Conservation (phyloP, 257 asterid genomes). For the Sherardia arvensis region DNA sequence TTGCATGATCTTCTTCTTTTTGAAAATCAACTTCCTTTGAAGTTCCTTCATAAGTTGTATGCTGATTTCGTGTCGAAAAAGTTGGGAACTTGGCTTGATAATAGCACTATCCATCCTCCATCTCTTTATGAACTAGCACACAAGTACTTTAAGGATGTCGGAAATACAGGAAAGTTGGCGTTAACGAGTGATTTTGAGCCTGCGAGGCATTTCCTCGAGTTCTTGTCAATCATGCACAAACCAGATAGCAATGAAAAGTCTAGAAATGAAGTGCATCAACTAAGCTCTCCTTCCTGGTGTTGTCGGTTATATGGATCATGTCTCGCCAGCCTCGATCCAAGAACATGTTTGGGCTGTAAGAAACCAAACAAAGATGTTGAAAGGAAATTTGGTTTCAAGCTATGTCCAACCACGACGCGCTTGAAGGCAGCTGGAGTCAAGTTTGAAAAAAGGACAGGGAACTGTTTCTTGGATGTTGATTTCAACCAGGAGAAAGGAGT, state of each 20-base stretch:
- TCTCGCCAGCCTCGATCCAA: too few relatives aligned
- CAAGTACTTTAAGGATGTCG: constrained; percentile 21
- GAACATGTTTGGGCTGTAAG: neutral
- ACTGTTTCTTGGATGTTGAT: constrained; percentile 12
- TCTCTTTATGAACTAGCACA: constrained; percentile 20
- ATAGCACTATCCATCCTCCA: neutral
- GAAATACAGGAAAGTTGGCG: constrained; percentile 9
- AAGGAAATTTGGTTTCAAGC: constrained; percentile 12
- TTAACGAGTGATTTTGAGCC: neutral
- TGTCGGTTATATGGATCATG: too few relatives aligned
- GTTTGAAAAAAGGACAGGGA: neutral
- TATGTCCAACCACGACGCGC: constrained; percentile 19
- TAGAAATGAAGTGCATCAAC: too few relatives aligned
- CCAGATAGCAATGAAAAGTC: neutral
- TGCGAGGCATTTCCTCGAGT: constrained; percentile 24
- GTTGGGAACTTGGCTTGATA: neutral
- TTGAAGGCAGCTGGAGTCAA: constrained; percentile 23
- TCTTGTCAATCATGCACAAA: constrained; percentile 15
- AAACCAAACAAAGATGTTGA: neutral
- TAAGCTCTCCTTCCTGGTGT: too few relatives aligned
- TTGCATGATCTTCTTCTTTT: constrained; percentile 19
- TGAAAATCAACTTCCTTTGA: constrained; percentile 28
- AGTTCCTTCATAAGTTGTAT: neutral
- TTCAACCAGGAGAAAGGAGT: constrained; percentile 12
- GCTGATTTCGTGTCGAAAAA: neutral